Conservation (phyloP, 371 early-diverging fungal species). For the Rhizopus arrhizus region DNA sequence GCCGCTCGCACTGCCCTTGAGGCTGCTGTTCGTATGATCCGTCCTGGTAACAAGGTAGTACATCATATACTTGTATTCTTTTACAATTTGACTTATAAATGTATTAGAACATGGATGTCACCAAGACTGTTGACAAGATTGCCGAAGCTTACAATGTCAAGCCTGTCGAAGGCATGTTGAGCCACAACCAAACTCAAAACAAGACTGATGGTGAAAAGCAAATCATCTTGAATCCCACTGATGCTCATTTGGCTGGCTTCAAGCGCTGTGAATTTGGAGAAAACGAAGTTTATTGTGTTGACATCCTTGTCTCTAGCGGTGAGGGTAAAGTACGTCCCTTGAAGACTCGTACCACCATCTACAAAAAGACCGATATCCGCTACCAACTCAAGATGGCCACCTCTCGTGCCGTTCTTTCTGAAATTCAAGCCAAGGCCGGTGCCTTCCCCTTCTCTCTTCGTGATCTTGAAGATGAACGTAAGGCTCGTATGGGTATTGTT, state of each 20-base stretch:
- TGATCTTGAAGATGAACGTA: constrained; percentile 80
- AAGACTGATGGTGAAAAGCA: constrained; percentile 87
- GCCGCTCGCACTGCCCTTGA: constrained; percentile 87
- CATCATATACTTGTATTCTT: not conserved
- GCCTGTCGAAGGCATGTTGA: constrained; percentile 90
- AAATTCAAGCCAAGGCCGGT: constrained; percentile 81
- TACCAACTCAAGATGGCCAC: constrained; percentile 91
- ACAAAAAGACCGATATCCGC: constrained; percentile 83
- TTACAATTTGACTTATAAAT: not conserved
- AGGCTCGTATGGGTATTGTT: constrained; percentile 89
- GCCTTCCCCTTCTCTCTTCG: constrained; percentile 89
- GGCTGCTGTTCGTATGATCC: constrained; percentile 83
- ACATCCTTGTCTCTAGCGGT: constrained; percentile 84
- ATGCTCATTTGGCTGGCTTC: constrained; percentile 75
- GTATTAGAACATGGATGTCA: constrained; percentile 69
- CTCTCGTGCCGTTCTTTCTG: constrained; percentile 73
- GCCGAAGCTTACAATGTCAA: constrained; percentile 80
- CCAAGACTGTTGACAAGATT: constrained; percentile 81
- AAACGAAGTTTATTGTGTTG: constrained; percentile 87
- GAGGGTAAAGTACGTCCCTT: constrained; percentile 83
- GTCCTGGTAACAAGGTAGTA: constrained; percentile 77
- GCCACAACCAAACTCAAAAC: constrained; percentile 85
- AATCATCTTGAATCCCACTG: constrained; percentile 90
- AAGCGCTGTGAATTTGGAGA: constrained; percentile 76
- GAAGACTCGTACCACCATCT: constrained; percentile 86